These are phyloP conservation scores for Abortiporus biennis DNA, from an alignment of 1,284 basidiomycete genomes.

Conservation along the genomic window DNA sequence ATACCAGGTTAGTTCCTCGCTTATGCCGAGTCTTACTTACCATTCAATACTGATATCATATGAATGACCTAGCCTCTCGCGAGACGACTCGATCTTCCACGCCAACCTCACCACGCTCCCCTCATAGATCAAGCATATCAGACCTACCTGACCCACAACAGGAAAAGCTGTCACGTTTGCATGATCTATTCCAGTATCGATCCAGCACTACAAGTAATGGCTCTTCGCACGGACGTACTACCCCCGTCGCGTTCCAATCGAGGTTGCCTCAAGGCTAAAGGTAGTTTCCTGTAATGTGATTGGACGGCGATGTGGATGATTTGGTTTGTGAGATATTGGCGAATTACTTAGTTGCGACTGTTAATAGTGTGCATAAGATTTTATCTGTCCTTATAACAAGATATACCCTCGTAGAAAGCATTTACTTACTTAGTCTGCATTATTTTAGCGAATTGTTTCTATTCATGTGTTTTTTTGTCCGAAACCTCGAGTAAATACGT, in stretches of 20 bases:
- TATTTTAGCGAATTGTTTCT: no score
- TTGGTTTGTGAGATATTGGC: constrained; percentile 9
- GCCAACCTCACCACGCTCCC: constrained; percentile 25
- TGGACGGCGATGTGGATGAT: no score
- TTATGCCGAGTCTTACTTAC: neutral
- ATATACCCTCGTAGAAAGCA: neutral
- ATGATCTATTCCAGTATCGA: constrained; percentile 78
- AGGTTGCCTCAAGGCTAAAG: no score
- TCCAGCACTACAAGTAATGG: constrained; percentile 61
- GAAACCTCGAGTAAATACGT: no score
- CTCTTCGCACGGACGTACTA: constrained; percentile 42
- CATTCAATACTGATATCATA: no score
- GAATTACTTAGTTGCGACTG: constrained; percentile 15
- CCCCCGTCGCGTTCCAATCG: constrained; percentile 16
- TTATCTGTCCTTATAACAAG: neutral
- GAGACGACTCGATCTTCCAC: constrained; percentile 5
- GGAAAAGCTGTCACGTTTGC: constrained; percentile 66
- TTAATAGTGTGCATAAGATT: constrained; percentile 17
- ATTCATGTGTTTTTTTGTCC: no score
- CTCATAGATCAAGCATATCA: constrained; percentile 26
- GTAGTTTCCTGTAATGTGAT: no score
- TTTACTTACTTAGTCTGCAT: constrained; percentile 2
- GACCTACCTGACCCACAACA: constrained; percentile 29
- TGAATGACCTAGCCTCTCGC: neutral
- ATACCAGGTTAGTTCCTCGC: constrained; percentile 13